Percentiles rank a stretch among this genome's conserved stretches.
Evolutionary conservation across 495 filamentous ascomycete species (phyloP).

Genomic region (Penicillium parvum): DNA sequence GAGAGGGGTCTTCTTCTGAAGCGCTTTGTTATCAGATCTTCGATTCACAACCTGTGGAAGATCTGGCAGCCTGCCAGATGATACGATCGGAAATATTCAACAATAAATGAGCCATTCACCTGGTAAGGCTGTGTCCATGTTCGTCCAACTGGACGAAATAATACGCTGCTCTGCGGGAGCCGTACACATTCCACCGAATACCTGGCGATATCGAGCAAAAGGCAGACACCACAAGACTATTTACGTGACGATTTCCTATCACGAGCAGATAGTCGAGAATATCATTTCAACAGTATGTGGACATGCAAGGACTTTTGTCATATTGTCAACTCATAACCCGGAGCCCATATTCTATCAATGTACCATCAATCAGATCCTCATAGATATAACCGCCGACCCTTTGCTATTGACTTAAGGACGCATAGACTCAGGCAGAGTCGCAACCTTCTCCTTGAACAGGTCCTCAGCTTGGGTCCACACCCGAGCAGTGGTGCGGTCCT

Average conservation of each 20-base stretch:
- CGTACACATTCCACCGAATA: no score
- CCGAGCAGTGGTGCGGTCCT: constrained; percentile 62
- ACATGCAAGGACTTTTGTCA: constrained; percentile 17
- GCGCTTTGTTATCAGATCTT: no score
- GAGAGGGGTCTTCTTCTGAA: no score
- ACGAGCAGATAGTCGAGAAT: neutral
- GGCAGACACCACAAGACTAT: neutral
- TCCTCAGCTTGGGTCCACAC: constrained; percentile 85
- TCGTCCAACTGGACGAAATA: no score
- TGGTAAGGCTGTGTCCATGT: no score
- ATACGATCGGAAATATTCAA: no score
- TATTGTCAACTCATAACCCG: constrained; percentile 1
- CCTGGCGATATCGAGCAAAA: no score
- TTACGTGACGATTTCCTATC: no score
- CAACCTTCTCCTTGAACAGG: constrained; percentile 81
- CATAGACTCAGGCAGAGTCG: constrained; percentile 53
- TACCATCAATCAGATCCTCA: constrained; percentile 15
- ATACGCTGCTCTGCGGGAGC: no score
- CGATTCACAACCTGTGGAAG: no score
- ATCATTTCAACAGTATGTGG: constrained; percentile 1
- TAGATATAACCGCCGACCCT: neutral
- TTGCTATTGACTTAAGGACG: constrained; percentile 8
- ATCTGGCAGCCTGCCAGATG: no score
- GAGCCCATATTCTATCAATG: constrained; percentile 16
- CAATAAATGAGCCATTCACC: no score